Evolutionary conservation across 495 filamentous ascomycete genomes (phyloP).

Genomic region (Echria macrotheca): DNA sequence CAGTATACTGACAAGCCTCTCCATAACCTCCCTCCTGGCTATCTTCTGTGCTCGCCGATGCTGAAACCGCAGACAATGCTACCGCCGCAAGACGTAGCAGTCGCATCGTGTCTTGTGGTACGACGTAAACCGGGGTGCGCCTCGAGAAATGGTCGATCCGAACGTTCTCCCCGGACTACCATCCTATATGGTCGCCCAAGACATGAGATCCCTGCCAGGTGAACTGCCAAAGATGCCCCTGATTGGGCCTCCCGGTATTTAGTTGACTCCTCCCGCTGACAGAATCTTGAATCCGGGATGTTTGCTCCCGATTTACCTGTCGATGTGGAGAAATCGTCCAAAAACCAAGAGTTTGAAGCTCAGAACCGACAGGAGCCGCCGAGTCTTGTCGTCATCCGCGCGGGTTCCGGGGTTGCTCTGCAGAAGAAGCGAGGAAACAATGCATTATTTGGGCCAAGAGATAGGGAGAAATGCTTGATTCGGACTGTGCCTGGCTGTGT

Average conservation of each 20-base stretch:
- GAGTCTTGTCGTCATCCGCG: not conserved
- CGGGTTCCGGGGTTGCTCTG: no score
- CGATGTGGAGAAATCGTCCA: no score
- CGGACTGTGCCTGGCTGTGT: no score
- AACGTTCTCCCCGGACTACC: no score
- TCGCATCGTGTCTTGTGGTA: not conserved
- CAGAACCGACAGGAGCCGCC: not conserved
- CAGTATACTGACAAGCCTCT: constrained; percentile 9
- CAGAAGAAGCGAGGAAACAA: no score
- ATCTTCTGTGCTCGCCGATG: not conserved
- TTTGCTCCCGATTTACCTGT: no score
- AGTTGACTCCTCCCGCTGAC: no score
- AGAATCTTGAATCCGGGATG: not conserved
- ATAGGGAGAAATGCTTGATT: no score
- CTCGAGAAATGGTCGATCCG: no score
- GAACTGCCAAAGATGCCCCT: not conserved
- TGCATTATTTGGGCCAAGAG: not conserved
- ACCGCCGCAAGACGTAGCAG: not conserved
- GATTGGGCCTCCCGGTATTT: not conserved
- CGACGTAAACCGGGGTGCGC: not conserved
- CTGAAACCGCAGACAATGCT: not conserved
- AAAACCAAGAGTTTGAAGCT: not conserved
- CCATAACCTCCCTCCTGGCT: no score
- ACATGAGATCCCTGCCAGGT: not conserved
- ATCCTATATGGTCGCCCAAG: not conserved